Evolutionary conservation across 148 eudicot species (phyloP), one percentile per base, ranked within the genome.

Genomic region (Cornus florida): DNA sequence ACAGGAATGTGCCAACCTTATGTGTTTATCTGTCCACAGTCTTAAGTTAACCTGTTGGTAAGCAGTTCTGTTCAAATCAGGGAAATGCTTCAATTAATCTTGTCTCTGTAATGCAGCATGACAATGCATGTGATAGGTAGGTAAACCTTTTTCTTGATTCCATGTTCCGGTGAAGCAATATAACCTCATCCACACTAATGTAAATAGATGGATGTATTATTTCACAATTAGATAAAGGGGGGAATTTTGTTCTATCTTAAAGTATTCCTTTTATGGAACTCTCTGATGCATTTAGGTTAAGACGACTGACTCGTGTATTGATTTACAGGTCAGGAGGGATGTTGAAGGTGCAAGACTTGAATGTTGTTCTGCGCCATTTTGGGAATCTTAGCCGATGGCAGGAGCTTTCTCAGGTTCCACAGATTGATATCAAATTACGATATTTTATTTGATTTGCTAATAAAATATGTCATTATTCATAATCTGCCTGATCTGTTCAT

Each of bases 321-420:
- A 70, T 43, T 84, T 81, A 72, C 87, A 94, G 98, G 86, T 90
- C 76, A 43, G 93, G 91, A 83, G 83, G 70, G 59, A 72, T 75
- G 22, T 79, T 94, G 90, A 92, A 79, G 84, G 91, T 84, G 71
- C 87, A 89, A 66, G 98, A 94, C 73, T 80, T 92, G 72, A 94
- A 94, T 86, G 77, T 87, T 71, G 73, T 92, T 76, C 76, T 94
- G 84, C 98, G 93, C 64, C 82, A 88, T 82, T 90, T 88, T 77
- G 98, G 94, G 73, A 88, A 82, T 69, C 83, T 79, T 75, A 83
- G 82, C 69, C 84, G 88, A 81, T 80, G 89, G 89, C 81, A 86
- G 80, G 88, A 89, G 82, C 92, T 94, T 81, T 88, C 83, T 82
- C 88, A 94, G 98, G 98, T 93, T 78, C 79, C 50, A 6, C 16